Evolutionary conservation across 805 yeast genomes (phyloP).

Genomic region (Ogataea ganodermae): DNA sequence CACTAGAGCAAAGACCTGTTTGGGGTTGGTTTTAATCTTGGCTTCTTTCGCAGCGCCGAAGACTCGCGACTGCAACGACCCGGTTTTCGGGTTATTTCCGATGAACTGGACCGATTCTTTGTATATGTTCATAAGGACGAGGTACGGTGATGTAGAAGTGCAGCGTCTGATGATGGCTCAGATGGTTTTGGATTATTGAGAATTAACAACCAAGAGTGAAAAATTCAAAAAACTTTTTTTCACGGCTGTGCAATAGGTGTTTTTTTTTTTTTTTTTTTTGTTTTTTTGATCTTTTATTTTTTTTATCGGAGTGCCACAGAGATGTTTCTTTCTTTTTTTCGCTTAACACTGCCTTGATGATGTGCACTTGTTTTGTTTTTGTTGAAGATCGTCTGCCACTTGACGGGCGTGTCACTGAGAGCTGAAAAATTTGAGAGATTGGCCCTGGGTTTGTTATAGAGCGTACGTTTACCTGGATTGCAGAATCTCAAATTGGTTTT

Average conservation of each 20-base stretch:
- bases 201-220: too few relatives aligned
- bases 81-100: slow-evolving; percentile 43
- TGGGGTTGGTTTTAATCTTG: slow-evolving; percentile 65
- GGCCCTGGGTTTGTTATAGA: neutral
- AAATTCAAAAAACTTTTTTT: neutral
- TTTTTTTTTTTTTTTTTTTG: slow-evolving; percentile 1
- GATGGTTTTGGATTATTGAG: too few relatives aligned
- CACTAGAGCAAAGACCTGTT: slow-evolving; percentile 83
- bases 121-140: slow-evolving; percentile 38
- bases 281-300: neutral
- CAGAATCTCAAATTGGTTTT: neutral
- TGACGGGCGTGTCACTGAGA: neutral
- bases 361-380: neutral
- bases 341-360: neutral
- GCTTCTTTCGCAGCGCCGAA: slow-evolving; percentile 50
- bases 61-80: slow-evolving; percentile 56
- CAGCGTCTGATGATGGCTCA: neutral
- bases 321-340: neutral
- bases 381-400: slow-evolving; percentile 3
- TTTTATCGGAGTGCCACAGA: neutral
- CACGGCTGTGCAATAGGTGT: slow-evolving; percentile 16
- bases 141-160: neutral
- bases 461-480: slow-evolving; percentile 5
- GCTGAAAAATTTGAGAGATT: slow-evolving; percentile 10
- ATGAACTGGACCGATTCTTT: slow-evolving; percentile 45